Conservation (phyloP, 805 yeast genomes). For the Starmerella etchellsii region DNA sequence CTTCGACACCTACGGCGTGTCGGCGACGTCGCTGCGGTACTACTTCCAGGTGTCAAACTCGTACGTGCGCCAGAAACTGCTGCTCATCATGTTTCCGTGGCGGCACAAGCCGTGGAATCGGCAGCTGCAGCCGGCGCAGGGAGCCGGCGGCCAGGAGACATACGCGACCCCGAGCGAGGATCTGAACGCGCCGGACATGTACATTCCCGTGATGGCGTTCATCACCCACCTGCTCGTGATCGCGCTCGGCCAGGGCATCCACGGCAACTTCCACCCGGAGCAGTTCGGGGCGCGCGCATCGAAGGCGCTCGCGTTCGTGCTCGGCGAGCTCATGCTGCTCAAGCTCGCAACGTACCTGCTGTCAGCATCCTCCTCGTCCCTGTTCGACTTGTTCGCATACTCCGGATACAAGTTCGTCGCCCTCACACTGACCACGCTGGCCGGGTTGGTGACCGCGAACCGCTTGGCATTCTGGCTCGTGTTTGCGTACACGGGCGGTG, state of each 20-base stretch:
- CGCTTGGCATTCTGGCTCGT: constrained; percentile 38
- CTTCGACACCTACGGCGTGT: constrained; percentile 36
- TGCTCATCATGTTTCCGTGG: constrained; percentile 74
- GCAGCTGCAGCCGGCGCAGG: constrained; percentile 28
- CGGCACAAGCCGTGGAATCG: constrained; percentile 75
- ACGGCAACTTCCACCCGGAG: constrained; percentile 87
- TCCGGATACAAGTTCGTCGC: constrained; percentile 93
- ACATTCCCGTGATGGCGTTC: constrained; percentile 88
- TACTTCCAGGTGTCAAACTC: constrained; percentile 86
- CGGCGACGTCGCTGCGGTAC: constrained; percentile 51
- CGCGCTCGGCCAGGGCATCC: constrained; percentile 73
- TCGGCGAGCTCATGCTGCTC: constrained; percentile 62
- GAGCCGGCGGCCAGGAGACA: constrained; percentile 27
- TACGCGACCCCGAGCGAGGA: constrained; percentile 76
- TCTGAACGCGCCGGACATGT: constrained; percentile 89
- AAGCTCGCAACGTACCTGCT: constrained; percentile 74
- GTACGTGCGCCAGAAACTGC: constrained; percentile 64
- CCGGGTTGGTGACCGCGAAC: constrained; percentile 23
- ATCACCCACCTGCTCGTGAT: constrained; percentile 74
- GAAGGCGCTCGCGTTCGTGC: constrained; percentile 68
- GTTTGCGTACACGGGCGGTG: constrained; percentile 38
- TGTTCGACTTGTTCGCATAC: constrained; percentile 77
- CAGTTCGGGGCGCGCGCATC: constrained; percentile 77
- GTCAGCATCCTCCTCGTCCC: constrained; percentile 45
- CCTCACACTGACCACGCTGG: constrained; percentile 28